Conservation (phyloP, 2,329 filamentous ascomycete genomes). For the Raffaelea arxii region DNA sequence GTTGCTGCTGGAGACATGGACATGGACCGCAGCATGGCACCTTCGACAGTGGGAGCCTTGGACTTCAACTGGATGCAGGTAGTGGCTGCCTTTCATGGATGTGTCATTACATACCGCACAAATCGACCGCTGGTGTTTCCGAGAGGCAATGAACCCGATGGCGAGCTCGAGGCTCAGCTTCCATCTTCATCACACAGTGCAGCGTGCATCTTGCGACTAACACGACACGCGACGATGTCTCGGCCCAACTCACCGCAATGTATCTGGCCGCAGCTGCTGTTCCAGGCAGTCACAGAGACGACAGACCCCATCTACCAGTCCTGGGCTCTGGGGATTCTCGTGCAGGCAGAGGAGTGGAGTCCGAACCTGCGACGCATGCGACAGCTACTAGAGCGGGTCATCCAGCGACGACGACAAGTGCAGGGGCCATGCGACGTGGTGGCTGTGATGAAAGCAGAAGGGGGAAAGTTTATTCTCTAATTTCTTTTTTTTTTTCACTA, state of each 20-base stretch:
- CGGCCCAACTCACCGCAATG: neutral
- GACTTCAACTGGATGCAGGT: constrained; percentile 2
- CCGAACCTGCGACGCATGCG: neutral
- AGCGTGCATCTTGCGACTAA: neutral
- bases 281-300: neutral
- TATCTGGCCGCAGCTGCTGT: neutral
- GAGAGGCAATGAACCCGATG: neutral
- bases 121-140: neutral
- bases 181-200: neutral
- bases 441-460: neutral
- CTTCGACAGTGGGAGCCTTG: neutral
- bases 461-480: neutral
- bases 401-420: neutral
- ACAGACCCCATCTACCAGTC: constrained; percentile 1
- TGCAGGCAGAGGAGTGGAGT: neutral
- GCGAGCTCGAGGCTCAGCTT: neutral
- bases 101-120: neutral
- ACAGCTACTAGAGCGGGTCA: neutral
- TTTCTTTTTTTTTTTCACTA: neutral
- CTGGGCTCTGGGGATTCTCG: neutral
- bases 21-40: neutral
- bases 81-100: neutral
- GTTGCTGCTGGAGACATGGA: neutral
- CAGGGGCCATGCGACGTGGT: neutral
- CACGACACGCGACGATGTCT: neutral